Conservation (phyloP, 805 yeast genomes). For the Candida ovalis region DNA sequence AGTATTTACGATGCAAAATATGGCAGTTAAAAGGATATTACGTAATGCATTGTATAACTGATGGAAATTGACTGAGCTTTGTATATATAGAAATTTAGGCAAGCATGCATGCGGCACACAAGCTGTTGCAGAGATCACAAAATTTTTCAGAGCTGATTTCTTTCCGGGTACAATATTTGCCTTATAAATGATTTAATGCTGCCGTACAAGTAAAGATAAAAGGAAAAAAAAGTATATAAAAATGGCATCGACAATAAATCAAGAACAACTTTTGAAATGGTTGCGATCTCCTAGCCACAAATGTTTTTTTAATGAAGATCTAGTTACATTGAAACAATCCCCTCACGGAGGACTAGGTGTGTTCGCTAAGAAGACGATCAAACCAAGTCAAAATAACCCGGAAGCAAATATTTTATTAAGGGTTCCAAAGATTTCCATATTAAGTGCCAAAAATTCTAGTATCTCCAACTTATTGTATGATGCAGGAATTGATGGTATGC, state of each 20-base stretch:
- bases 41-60: too few relatives aligned
- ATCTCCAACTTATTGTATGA: constrained; percentile 68
- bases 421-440: constrained; percentile 56
- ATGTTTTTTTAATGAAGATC: constrained; percentile 49
- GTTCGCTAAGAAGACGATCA: constrained; percentile 47
- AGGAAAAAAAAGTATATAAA: background rate
- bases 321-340: constrained; percentile 44
- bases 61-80: too few relatives aligned
- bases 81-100: too few relatives aligned
- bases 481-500: constrained; percentile 56
- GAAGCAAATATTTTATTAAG: constrained; percentile 40
- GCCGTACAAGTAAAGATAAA: too few relatives aligned
- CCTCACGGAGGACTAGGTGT: constrained; percentile 70
- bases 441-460: constrained; percentile 55
- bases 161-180: background rate
- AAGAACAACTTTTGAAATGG: constrained; percentile 44
- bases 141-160: background rate
- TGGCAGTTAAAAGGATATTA: too few relatives aligned
- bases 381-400: constrained; percentile 29
- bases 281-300: constrained; percentile 41
- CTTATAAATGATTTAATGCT: too few relatives aligned
- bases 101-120: too few relatives aligned
- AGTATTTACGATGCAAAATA: too few relatives aligned
- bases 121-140: background rate
- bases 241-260: constrained; percentile 31